Evolutionary conservation across 2,329 filamentous ascomycete species (phyloP).

Genomic region (Nigrospora osmanthi): DNA sequence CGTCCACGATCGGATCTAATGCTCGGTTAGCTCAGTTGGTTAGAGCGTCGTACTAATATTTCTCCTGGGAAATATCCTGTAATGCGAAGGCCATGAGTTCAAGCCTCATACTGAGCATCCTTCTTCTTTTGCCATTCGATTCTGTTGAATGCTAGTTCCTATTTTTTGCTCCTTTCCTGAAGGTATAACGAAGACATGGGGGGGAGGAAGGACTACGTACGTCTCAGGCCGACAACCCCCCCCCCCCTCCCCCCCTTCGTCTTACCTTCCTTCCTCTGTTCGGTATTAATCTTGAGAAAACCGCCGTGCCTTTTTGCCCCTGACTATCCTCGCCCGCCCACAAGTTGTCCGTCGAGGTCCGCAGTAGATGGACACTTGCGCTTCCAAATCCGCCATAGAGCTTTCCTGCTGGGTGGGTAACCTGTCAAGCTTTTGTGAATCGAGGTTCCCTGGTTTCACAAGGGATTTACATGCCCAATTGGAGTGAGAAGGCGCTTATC

Average conservation of each 20-base stretch:
- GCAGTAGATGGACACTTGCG: not conserved
- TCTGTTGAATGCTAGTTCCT: too few species aligned
- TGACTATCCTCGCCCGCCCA: not conserved
- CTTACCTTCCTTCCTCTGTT: too few species aligned
- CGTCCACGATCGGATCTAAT: not conserved
- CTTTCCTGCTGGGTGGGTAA: too few species aligned
- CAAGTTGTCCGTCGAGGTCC: not conserved
- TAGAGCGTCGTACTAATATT: slow-evolving; percentile 4
- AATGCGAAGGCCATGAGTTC: slow-evolving; percentile 4
- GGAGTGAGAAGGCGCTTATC: too few species aligned
- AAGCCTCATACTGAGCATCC: slow-evolving; percentile 3
- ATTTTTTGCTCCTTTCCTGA: too few species aligned
- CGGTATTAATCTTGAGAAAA: too few species aligned
- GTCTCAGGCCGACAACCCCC: not conserved
- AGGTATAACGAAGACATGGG: too few species aligned
- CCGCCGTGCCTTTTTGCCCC: not conserved
- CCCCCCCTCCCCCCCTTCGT: too few species aligned
- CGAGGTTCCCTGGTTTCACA: too few species aligned
- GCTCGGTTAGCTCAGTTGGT: slow-evolving; percentile 4
- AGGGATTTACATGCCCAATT: too few species aligned
- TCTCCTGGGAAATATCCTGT: not conserved
- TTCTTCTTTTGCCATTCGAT: not conserved
- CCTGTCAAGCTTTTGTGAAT: too few species aligned
- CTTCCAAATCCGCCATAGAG: not conserved
- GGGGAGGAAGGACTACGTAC: not conserved